Evolutionary conservation across 2,329 filamentous ascomycete species (phyloP), one percentile per base, ranked within the genome.

Genomic region (Conoideocrella luteorostrata): DNA sequence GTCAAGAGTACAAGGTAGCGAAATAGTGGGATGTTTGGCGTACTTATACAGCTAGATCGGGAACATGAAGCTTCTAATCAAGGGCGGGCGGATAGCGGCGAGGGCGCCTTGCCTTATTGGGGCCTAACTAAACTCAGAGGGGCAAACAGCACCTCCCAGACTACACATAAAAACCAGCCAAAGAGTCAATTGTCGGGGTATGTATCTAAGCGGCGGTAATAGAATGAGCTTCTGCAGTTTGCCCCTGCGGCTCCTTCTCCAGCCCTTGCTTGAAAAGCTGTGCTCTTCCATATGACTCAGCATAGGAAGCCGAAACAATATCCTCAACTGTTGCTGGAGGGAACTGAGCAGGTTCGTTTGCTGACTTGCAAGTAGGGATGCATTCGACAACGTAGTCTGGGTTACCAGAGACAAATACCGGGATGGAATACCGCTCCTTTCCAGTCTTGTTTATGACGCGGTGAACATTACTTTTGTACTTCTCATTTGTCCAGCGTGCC

Each of bases 371-470:
- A 4, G 57, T 60, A 7, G 59, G 54, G 24, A 63, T 60, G 49
- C 59, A 62, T 10, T 61, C 57, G 4, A 61, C 58, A 2, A 61
- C 22, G 42, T 61, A 62, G 47, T 75, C 70, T 5, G 72, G 60
- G 56, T 77, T 75, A 4, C 74, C 74, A 43, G 72, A 71, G 44
- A 77, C 71, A 56, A 78, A 79, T 41, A 78, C 71, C 0, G 75
- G 73, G n/a, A 79, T 63, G 6, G 70, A 75, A 53, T 77, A 80
- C 29, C 77, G 65, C 52, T 77, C 70, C 9, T 59, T 61, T 2
- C 62, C 63, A 3, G 67, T 69, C 34, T 64, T 64, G 60, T 78
- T 78, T 49, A 79, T 70, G 21, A 80, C 76, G 7, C 75, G 63
- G 53, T 80, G 77, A 4, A 75, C 56, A 39, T 68, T 76, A 52